These are phyloP conservation scores for Sordariomycetes sp. DNA, from an alignment of 2,329 filamentous ascomycete species.

Conservation along the genomic window DNA sequence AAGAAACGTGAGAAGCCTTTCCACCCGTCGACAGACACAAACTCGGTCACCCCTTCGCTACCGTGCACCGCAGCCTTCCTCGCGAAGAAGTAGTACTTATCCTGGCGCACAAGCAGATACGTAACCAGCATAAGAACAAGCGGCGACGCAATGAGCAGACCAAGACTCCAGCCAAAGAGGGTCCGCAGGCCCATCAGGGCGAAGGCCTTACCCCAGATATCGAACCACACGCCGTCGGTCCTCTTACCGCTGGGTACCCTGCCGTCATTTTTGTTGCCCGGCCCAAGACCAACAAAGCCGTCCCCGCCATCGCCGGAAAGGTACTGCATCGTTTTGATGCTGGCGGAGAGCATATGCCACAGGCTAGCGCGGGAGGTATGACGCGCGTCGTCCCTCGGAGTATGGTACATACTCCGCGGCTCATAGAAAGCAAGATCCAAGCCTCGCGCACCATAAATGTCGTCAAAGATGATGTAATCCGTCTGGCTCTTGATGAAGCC, in stretches of 20 bases:
- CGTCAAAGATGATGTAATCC: slow-evolving; percentile 76
- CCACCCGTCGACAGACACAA: slow-evolving; percentile 57
- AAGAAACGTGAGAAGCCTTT: slow-evolving; percentile 79
- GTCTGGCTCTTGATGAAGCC: slow-evolving; percentile 75
- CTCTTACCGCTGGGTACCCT: slow-evolving; percentile 55
- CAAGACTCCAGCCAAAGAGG: slow-evolving; percentile 78
- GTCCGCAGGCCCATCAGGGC: slow-evolving; percentile 68
- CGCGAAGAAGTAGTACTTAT: slow-evolving; percentile 84
- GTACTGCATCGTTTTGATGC: slow-evolving; percentile 58
- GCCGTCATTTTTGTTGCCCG: slow-evolving; percentile 39
- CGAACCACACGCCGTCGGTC: slow-evolving; percentile 78
- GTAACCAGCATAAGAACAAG: slow-evolving; percentile 57
- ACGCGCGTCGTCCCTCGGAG: slow-evolving; percentile 69
- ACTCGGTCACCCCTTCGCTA: slow-evolving; percentile 41
- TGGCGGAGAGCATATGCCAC: slow-evolving; percentile 91
- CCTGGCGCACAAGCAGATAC: slow-evolving; percentile 52
- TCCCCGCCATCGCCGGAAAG: slow-evolving; percentile 56
- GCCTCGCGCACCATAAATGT: slow-evolving; percentile 67
- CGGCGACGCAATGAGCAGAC: slow-evolving; percentile 68
- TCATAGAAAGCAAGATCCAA: slow-evolving; percentile 87
- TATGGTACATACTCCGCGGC: slow-evolving; percentile 81
- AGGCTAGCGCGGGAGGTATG: slow-evolving; percentile 61
- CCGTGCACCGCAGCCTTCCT: slow-evolving; percentile 41
- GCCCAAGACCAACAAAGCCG: slow-evolving; percentile 47
- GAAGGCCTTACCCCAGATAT: slow-evolving; percentile 70